phyloP scores from a whole-genome alignment of 2,329 filamentous ascomycete species.

The Metarhizium album region DNA sequence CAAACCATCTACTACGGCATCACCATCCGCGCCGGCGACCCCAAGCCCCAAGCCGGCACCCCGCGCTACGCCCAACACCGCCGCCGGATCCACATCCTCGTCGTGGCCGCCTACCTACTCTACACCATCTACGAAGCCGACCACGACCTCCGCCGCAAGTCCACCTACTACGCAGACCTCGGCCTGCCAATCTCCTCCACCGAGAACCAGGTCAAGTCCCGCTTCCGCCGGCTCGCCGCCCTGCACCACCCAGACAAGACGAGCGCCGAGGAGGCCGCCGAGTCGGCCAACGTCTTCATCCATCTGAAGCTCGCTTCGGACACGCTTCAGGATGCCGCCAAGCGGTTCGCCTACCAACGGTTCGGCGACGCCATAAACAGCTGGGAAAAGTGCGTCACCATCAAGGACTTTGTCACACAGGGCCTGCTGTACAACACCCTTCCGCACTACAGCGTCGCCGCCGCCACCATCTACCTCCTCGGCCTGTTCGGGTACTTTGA shows the following conservation, averaged over 20 bases:
- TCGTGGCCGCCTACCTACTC: constrained; percentile 72
- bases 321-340: constrained; percentile 63
- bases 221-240: constrained; percentile 67
- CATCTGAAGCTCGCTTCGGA: constrained; percentile 77
- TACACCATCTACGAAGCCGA: constrained; percentile 93
- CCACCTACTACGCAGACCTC: constrained; percentile 72
- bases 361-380: constrained; percentile 63
- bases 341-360: constrained; percentile 79
- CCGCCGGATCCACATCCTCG: constrained; percentile 69
- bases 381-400: constrained; percentile 56
- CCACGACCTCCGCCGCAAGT: constrained; percentile 58
- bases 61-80: constrained; percentile 63
- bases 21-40: constrained; percentile 80
- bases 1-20: constrained; percentile 80
- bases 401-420: constrained; percentile 60
- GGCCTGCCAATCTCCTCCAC: constrained; percentile 56
- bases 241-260: constrained; percentile 80
- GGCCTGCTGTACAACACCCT: constrained; percentile 49
- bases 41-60: constrained; percentile 61
- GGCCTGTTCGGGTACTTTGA: constrained; percentile 57
- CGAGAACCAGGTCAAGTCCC: constrained; percentile 70
- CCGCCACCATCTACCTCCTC: constrained; percentile 47
- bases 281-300: constrained; percentile 51
- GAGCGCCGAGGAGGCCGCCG: constrained; percentile 22
- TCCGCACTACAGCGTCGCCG: constrained; percentile 50